These are phyloP conservation scores for Blastobotrys arbuscula DNA, from an alignment of 1,139 yeast genomes.

Conservation along the genomic window DNA sequence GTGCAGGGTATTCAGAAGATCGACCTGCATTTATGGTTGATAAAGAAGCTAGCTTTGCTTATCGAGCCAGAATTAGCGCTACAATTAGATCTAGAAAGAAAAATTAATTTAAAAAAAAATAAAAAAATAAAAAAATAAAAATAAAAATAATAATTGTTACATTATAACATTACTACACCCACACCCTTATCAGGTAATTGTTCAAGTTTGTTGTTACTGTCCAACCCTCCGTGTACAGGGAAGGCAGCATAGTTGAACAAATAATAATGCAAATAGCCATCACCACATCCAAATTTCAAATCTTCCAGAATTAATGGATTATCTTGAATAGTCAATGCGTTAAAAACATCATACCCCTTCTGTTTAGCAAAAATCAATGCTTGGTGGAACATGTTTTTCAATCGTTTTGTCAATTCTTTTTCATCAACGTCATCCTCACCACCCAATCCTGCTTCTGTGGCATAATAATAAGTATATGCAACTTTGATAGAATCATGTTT, in stretches of 20 bases:
- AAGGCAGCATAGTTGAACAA: constrained; percentile 83
- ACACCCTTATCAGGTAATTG: constrained; percentile 59
- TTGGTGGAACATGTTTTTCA: constrained; percentile 59
- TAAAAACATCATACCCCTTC: constrained; percentile 78
- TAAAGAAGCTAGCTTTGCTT: constrained; percentile 9
- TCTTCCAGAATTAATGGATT: constrained; percentile 76
- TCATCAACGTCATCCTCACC: constrained; percentile 14
- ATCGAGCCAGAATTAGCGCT: constrained; percentile 14
- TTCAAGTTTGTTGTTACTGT: constrained; percentile 47
- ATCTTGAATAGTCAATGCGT: constrained; percentile 87
- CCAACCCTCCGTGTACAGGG: constrained; percentile 78
- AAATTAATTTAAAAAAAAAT: neutral
- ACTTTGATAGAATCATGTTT: constrained; percentile 67
- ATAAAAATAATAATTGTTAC: neutral
- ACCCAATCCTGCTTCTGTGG: constrained; percentile 40
- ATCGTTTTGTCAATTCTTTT: constrained; percentile 48
- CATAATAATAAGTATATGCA: constrained; percentile 89
- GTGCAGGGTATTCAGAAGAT: constrained; percentile 33
- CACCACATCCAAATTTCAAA: constrained; percentile 89
- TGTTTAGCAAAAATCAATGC: constrained; percentile 70
- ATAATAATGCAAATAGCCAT: constrained; percentile 85
- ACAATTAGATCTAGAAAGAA: constrained; percentile 7
- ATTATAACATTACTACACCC: constrained; percentile 76
- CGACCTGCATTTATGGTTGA: constrained; percentile 52
- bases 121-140: neutral